These are phyloP conservation scores for Clarireedia hainanense DNA, from an alignment of 2,329 filamentous ascomycete species.

Conservation along the genomic window DNA sequence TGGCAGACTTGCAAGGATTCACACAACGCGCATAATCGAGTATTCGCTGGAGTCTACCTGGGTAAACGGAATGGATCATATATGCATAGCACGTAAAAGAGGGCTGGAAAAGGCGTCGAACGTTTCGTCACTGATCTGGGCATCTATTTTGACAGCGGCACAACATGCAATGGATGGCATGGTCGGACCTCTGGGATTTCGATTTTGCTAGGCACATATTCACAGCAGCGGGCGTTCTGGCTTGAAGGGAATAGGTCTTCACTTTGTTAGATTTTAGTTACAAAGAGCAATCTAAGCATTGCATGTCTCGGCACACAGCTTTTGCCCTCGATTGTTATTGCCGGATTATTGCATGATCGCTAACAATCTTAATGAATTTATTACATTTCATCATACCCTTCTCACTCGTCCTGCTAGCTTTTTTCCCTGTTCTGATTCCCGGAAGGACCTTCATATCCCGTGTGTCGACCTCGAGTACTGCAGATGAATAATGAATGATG, in stretches of 20 bases:
- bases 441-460: too few species aligned
- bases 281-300: conserved; percentile 6
- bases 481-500: too few species aligned
- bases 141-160: conserved; percentile 1
- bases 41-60: conserved; percentile 19
- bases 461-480: too few species aligned
- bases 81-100: conserved; percentile 22
- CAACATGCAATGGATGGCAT: conserved; percentile 5
- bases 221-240: conserved; percentile 9
- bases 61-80: conserved; percentile 21
- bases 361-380: background rate
- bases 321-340: background rate
- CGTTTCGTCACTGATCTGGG: conserved; percentile 14
- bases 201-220: conserved; percentile 14
- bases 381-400: background rate
- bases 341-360: background rate
- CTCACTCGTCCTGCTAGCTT: background rate
- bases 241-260: conserved; percentile 9
- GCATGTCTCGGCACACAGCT: background rate
- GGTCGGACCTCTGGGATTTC: conserved; percentile 3
- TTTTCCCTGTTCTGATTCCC: too few species aligned
- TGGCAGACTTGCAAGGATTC: conserved; percentile 23
- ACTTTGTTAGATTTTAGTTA: conserved; percentile 6
- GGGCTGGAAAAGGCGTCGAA: conserved; percentile 26
- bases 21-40: conserved; percentile 10